Percentiles rank a stretch among this genome's conserved stretches.
These are phyloP conservation scores for Cymodocea nodosa DNA, from an alignment of 116 monocot species.

Conservation along the genomic window DNA sequence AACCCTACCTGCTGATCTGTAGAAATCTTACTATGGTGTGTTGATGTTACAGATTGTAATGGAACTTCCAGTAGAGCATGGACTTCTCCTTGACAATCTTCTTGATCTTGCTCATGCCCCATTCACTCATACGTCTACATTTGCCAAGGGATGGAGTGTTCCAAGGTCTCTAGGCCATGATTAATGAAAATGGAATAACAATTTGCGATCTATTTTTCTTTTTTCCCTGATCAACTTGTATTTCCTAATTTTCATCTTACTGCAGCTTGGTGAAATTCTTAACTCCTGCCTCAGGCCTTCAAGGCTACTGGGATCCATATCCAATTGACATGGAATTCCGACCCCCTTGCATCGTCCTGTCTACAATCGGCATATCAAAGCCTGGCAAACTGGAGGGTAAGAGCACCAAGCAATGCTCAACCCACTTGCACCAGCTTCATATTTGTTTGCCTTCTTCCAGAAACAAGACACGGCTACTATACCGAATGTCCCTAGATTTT, in stretches of 20 bases:
- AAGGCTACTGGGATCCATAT: constrained; percentile 99
- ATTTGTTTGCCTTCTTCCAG: constrained; percentile 84
- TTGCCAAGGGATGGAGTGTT: constrained; percentile 96
- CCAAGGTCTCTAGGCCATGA: constrained; percentile 45
- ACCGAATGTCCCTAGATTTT: constrained; percentile 94
- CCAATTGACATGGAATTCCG: constrained; percentile 98
- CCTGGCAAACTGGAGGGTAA: constrained; percentile 85
- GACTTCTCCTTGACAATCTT: constrained; percentile 93
- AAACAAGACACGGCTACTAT: constrained; percentile 76
- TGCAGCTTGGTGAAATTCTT: constrained; percentile 95
- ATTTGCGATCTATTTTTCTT: not conserved
- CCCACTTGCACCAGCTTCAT: constrained; percentile 92
- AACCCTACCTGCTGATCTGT: not conserved
- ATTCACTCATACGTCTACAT: constrained; percentile 93
- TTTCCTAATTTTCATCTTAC: not conserved
- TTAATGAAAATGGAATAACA: not conserved
- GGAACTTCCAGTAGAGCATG: constrained; percentile 95
- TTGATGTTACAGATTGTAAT: constrained; percentile 66
- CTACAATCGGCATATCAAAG: constrained; percentile 93
- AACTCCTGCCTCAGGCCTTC: constrained; percentile 72
- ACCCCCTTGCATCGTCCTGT: constrained; percentile 86
- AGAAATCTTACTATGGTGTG: not conserved
- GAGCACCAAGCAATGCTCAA: constrained; percentile 59
- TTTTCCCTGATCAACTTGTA: not conserved
- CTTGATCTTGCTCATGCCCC: constrained; percentile 96